Base-by-base conservation (phyloP, 257 asterid genomes). In the Ilex aquifolium region DNA sequence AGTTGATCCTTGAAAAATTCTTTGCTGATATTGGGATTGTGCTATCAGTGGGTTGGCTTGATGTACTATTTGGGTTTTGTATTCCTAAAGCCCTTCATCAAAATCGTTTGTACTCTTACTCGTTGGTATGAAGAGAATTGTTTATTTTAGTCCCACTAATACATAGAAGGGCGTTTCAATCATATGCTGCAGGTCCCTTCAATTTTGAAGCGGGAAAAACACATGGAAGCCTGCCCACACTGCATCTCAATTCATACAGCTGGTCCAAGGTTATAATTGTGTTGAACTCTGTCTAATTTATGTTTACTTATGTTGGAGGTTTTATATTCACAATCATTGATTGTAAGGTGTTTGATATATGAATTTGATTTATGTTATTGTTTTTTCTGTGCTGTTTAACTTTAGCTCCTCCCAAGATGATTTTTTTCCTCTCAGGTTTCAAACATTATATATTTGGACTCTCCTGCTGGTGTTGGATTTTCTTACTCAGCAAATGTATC, bases 401-500 rank as follows among this genome's bases (percentile, higher is more conserved):
- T 21, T 21, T 21, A 21, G 27, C 27, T 21, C 27, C 27, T 21
- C 27, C 27, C 27, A 21, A 21, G 27, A 21, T 21, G 27, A 21
- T 1, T 21, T 21, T 21, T 21, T 21, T 31, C 11, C 42, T 2
- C 63, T 69, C 82, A 92, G 97, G 95, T 87, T 46, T 87, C 96
- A 7, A 92, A 64, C 70, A 55, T 89, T 48, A 31, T 92, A 68
- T 92, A 92, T 80, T 69, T 92, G 74, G 99, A 92, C 62, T 89
- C 97, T 68, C 99, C 99, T 6, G 80, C 95, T 64, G 99, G 99
- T 58, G 96, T 89, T 76, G 99, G 99, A 65, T 76, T 76, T 0
- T 92, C 97, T 44, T 92, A 82, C 83, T 92, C 99, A 0, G 74
- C 59, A 44, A 83, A 89, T 64, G 31, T 15, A 60, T 72, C 90